Evolutionary conservation across 352 stramenopile genomes (phyloP).

Genomic region (Plasmopara viticola): DNA sequence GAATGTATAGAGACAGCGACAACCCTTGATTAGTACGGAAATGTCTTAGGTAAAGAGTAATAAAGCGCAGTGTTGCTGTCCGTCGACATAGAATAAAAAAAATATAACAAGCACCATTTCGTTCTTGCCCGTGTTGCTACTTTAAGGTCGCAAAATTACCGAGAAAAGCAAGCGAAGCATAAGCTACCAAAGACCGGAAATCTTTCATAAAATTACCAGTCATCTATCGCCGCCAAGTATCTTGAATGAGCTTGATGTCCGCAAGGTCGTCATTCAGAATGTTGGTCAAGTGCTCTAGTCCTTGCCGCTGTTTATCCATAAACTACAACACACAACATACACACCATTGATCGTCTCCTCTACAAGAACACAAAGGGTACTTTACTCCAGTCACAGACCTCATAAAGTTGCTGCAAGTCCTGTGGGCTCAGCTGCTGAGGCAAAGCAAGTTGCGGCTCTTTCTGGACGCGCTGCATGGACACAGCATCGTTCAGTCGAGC

Average conservation of each 20-base stretch:
- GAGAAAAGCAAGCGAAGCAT: neutral
- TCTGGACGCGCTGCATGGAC: constrained; percentile 64
- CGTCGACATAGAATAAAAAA: too few relatives aligned
- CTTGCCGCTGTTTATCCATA: constrained; percentile 80
- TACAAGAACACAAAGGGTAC: neutral
- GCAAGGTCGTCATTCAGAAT: constrained; percentile 81
- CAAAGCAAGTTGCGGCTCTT: constrained; percentile 27
- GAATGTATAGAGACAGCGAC: neutral
- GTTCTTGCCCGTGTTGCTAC: too few relatives aligned
- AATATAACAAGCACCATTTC: too few relatives aligned
- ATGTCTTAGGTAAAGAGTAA: too few relatives aligned
- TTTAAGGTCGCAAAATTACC: too few relatives aligned
- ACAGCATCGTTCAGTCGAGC: constrained; percentile 75
- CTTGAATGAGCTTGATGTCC: constrained; percentile 85
- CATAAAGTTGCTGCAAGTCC: constrained; percentile 69
- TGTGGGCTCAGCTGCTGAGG: constrained; percentile 61
- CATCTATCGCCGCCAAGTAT: constrained; percentile 70
- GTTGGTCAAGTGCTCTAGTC: constrained; percentile 73
- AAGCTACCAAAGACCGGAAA: too few relatives aligned
- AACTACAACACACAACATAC: constrained; percentile 36
- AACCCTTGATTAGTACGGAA: too few relatives aligned
- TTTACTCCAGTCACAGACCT: constrained; percentile 24
- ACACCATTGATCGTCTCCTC: neutral
- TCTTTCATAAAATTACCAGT: neutral
- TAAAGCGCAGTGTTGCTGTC: neutral